Evolutionary conservation across 2,329 filamentous ascomycete species (phyloP), one percentile per base, ranked within the genome.

Genomic region (Catunica adiposa): DNA sequence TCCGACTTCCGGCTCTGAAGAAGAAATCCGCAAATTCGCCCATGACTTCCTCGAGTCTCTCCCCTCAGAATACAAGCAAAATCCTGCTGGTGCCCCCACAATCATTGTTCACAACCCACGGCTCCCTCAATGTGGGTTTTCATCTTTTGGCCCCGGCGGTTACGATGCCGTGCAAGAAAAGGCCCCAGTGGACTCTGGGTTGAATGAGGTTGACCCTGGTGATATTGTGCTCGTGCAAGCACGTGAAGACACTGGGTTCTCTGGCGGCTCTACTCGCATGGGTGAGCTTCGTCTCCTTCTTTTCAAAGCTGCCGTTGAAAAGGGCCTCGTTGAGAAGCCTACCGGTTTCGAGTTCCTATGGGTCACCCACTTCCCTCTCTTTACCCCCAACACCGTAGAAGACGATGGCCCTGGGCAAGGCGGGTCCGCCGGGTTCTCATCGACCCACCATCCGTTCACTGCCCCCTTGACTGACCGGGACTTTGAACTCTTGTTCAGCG

Each of bases 371-470:
- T 98, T 98, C 65, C 92, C 92, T 11, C 80, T 98, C 63, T 98
- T 98, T 70, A 89, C 88, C 1, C 86, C 83, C 0, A 34, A 34
- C 29, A 68, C 69, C 7, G 70, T 76, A 53, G 72, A 76, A 11
- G 54, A 57, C 34, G 40, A 47, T 26, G 70, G 85, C 50, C 85
- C 86, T 0, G 88, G 88, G 1, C 89, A 97, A 69, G 88, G 86
- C 54, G 89, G 89, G 17, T 68, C 73, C 1, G 80, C 89, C 0
- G 89, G 89, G 3, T 81, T 97, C 63, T 80, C 83, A 8, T 83
- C 90, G 0, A 95, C 89, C 0, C 92, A 98, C 64, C 92, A 98
- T 66, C 92, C 92, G 0, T 98, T 98, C 69, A 98, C 92, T 0
- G 86, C 92, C 0, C 92, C 92, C 0, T 79, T 86, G 37, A 79